Conservation (phyloP, 352 stramenopile genomes). For the Globisporangium viniferum region DNA sequence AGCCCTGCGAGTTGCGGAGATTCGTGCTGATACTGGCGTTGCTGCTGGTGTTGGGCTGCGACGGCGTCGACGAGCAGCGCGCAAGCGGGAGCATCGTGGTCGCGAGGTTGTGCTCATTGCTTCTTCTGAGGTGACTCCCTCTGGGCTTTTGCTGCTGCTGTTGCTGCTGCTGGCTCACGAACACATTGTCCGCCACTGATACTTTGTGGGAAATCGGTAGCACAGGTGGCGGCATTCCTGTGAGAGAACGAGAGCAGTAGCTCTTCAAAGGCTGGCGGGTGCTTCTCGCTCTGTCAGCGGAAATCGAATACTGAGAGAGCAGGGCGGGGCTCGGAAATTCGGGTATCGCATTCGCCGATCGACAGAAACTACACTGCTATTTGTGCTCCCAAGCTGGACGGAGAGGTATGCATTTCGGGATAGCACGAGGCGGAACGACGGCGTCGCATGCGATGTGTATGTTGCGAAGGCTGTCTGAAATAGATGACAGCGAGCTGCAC, state of each 20-base stretch:
- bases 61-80: conserved; percentile 58
- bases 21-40: neutral
- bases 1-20: neutral
- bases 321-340: neutral
- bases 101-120: conserved; percentile 10
- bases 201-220: conserved; percentile 4
- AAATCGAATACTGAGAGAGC: neutral
- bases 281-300: neutral
- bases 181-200: neutral
- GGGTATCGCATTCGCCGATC: neutral
- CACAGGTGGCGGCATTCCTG: neutral
- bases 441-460: neutral
- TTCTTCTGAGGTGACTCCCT: neutral
- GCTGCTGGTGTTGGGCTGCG: conserved; percentile 24
- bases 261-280: neutral
- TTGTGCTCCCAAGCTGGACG: neutral
- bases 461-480: neutral
- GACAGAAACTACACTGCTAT: neutral
- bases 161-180: neutral
- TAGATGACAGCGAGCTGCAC: neutral
- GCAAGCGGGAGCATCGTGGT: conserved; percentile 39
- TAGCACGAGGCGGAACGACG: neutral
- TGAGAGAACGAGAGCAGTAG: neutral
- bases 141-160: conserved; percentile 1
- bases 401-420: neutral